Evolutionary conservation across 148 eudicot genomes (phyloP).

Genomic region (Oxyria digyna): DNA sequence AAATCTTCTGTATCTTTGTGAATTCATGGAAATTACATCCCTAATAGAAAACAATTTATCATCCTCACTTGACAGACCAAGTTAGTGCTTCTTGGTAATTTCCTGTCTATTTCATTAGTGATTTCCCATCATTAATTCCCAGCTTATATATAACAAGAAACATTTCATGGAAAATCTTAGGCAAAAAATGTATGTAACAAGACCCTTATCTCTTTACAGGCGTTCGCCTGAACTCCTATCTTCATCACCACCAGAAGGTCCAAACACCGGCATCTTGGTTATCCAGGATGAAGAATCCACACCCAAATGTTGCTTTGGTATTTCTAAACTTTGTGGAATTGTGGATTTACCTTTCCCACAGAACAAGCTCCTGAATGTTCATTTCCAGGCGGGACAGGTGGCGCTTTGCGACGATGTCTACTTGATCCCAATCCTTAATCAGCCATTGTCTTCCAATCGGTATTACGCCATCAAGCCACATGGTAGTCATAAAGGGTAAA

Average conservation of each 20-base stretch:
- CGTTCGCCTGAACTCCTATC: constrained; percentile 14
- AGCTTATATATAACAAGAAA: not conserved
- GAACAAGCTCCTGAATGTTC: constrained; percentile 20
- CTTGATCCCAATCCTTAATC: constrained; percentile 26
- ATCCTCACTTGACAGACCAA: not conserved
- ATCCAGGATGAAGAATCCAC: constrained; percentile 18
- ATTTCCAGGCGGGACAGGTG: constrained; percentile 8
- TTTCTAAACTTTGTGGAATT: constrained; percentile 13
- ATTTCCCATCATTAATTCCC: not conserved
- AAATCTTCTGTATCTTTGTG: not conserved
- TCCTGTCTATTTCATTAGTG: constrained; percentile 3
- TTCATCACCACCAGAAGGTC: constrained; percentile 19
- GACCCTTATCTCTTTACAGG: constrained; percentile 18
- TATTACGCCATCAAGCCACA: constrained; percentile 27
- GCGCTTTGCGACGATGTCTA: constrained; percentile 15
- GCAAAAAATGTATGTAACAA: constrained; percentile 27
- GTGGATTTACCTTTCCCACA: constrained; percentile 28
- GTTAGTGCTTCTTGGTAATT: not conserved
- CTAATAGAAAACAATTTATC: not conserved
- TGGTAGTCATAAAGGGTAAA: constrained; percentile 25
- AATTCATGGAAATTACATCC: constrained; percentile 1
- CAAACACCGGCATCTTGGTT: constrained; percentile 26
- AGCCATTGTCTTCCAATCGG: constrained; percentile 20
- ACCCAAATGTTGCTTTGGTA: constrained; percentile 12
- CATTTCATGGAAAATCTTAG: not conserved